Percentiles rank a stretch among this genome's conserved stretches.
Evolutionary conservation across 2,329 filamentous ascomycete genomes (phyloP).

Genomic region (Diaporthe citriasiana): DNA sequence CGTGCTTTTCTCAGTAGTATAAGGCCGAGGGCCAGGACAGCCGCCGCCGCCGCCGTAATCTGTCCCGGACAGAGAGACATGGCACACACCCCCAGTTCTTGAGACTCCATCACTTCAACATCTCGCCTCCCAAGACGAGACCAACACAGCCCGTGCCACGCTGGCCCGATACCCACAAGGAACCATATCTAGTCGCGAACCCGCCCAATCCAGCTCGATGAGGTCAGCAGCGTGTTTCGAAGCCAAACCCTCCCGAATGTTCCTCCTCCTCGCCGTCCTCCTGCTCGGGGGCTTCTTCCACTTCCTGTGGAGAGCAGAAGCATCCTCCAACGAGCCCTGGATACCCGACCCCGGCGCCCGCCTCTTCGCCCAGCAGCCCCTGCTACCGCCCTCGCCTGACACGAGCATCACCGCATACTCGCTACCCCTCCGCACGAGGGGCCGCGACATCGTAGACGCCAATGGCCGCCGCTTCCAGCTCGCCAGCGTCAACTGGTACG

Average conservation of each 20-base stretch:
- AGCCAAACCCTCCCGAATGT: constrained; percentile 48
- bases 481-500: constrained; percentile 79
- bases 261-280: constrained; percentile 55
- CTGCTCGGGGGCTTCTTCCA: constrained; percentile 56
- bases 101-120: background rate
- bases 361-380: constrained; percentile 63
- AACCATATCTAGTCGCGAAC: background rate
- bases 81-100: background rate
- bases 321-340: constrained; percentile 61
- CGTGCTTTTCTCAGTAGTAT: constrained; percentile 20
- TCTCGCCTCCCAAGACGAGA: constrained; percentile 15
- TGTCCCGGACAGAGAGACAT: background rate
- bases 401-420: constrained; percentile 62
- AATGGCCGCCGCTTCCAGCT: constrained; percentile 71
- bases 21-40: constrained; percentile 24
- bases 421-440: constrained; percentile 71
- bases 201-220: constrained; percentile 25
- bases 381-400: constrained; percentile 59
- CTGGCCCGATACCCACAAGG: constrained; percentile 5
- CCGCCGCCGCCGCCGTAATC: background rate
- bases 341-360: constrained; percentile 61
- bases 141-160: background rate
- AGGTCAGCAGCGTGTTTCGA: constrained; percentile 38
- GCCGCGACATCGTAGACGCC: constrained; percentile 73
- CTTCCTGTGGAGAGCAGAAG: constrained; percentile 62